Base-by-base conservation (phyloP, 768 basidiomycete species). In the Cyclocybe cylindracea region DNA sequence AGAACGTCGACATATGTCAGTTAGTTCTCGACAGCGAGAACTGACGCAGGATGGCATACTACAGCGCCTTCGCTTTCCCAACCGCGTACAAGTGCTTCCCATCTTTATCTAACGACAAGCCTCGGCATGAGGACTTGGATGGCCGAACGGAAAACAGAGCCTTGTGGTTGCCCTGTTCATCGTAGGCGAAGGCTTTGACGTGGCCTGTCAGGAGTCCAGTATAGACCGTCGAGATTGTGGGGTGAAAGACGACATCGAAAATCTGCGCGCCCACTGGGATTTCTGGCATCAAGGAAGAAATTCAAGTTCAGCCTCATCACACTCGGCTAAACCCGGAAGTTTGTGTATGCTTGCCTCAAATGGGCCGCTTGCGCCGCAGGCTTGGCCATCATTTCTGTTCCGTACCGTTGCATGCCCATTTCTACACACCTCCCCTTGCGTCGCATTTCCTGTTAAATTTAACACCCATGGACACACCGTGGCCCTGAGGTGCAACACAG, bases 241-340 rank as follows among this genome's bases (percentile, higher is more conserved):
- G 94, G 61, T 96, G 93, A 62, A 97, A 98, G 2, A 79, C 82
- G 38, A 97, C 73, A 73, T 96, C 95, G 70, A 96, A 97, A 29
- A 94, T 83, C 68, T 96, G 90, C 7, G 84, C 81, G 43, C 83
- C 84, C 40, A 87, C 78, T 16, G 78, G 74, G 44, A 94, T 86
- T 72, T 91, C 77, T 50, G 78, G 75, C 78, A 79, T 79, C 44
- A 57, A 55, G 58, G 51, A 54, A 36, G 51, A 39, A 47, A 24
- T 31, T 35, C 44, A 54, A 45, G 44, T 46, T 50, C 45, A 40
- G 16, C 14, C 50, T 24, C 36, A 50, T 19, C 39, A 33, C 3
- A 33, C 45, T 52, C 60, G 58, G 62, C 50, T 51, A 42, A 49
- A 39, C 39, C 59, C 57, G 61, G 50, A 49, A 36, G 36, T 60